Conservation (phyloP, 495 filamentous ascomycete genomes). For the Penicillium dipodomyicola region DNA sequence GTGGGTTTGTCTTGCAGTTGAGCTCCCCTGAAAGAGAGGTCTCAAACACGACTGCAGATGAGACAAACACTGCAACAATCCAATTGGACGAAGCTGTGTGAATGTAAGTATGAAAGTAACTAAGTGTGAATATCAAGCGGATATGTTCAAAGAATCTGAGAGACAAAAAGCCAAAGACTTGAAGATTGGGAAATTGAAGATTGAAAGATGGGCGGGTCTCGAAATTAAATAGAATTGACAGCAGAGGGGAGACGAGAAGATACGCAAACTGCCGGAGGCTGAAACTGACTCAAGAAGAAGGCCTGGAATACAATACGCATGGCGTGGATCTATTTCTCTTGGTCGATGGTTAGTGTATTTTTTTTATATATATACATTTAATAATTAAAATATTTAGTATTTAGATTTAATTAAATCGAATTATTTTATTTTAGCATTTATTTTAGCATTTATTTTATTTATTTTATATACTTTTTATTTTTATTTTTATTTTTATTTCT, state of each 20-base stretch:
- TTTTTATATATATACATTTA: not conserved
- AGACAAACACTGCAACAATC: slow-evolving; percentile 18
- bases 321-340: slow-evolving; percentile 16
- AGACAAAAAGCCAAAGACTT: slow-evolving; percentile 5
- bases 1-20: slow-evolving; percentile 12
- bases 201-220: slow-evolving; percentile 4
- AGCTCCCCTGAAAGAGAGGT: slow-evolving; percentile 17
- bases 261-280: slow-evolving; percentile 27
- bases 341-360: slow-evolving; percentile 10
- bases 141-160: slow-evolving; percentile 6
- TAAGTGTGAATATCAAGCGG: not conserved
- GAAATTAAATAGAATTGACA: slow-evolving; percentile 12
- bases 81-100: slow-evolving; percentile 7
- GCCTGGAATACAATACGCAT: slow-evolving; percentile 17
- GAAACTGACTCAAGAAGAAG: slow-evolving; percentile 26
- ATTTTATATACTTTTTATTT: slow-evolving; percentile 2
- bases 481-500: not conserved
- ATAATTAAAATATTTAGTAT: slow-evolving; percentile 1
- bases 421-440: slow-evolving; percentile 6
- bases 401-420: slow-evolving; percentile 2
- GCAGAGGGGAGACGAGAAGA: not conserved
- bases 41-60: slow-evolving; percentile 16
- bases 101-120: not conserved
- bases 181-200: not conserved
- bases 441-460: slow-evolving; percentile 1